Evolutionary conservation across 768 basidiomycete genomes (phyloP).

Genomic region (Exidia glandulosa): DNA sequence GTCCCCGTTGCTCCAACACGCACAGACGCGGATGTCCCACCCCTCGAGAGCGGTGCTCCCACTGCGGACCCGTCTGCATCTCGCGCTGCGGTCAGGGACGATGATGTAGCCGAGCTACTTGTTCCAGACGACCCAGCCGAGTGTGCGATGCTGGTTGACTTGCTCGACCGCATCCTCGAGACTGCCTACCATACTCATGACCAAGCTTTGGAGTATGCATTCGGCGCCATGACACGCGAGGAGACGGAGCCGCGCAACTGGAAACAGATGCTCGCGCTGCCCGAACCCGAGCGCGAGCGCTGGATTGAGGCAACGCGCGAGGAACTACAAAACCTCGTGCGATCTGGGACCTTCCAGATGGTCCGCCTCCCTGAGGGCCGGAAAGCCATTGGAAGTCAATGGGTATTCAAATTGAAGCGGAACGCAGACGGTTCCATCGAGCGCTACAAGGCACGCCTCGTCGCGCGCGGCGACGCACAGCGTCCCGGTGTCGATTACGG

Average conservation of each 20-base stretch:
- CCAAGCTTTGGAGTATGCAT: background rate
- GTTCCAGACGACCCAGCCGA: background rate
- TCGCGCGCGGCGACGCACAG: conserved; percentile 30
- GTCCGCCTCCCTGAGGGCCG: conserved; percentile 11
- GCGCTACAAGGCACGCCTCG: conserved; percentile 23
- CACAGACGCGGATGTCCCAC: background rate
- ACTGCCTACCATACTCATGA: background rate
- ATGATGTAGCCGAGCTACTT: background rate
- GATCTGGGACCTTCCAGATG: conserved; percentile 22
- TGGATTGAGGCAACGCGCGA: conserved; percentile 15
- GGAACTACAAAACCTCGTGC: conserved; percentile 13
- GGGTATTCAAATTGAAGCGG: conserved; percentile 18
- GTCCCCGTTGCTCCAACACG: background rate
- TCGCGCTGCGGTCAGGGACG: background rate
- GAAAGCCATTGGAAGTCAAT: conserved; percentile 13
- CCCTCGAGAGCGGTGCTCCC: background rate
- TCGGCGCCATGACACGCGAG: background rate
- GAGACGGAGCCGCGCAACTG: background rate
- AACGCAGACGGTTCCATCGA: conserved; percentile 12
- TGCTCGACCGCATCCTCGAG: background rate
- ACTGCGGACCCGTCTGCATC: background rate
- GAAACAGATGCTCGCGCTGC: background rate
- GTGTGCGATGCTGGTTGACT: background rate
- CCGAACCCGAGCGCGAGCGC: background rate
- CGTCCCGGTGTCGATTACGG: conserved; percentile 24